Evolutionary conservation across 495 filamentous ascomycete species (phyloP).

Genomic region (Tuber umbilicatum): DNA sequence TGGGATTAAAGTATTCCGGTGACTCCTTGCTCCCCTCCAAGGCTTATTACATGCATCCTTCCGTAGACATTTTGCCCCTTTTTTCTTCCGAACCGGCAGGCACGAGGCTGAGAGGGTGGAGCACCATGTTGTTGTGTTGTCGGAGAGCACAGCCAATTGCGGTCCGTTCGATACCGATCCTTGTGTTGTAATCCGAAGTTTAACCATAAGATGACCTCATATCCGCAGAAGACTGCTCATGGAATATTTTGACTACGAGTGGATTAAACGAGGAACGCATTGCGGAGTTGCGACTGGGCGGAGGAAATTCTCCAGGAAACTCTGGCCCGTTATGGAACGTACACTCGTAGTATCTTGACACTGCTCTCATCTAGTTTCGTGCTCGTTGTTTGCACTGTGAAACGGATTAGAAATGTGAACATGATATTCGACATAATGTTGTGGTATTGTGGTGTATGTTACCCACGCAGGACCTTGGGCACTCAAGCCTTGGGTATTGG

Average conservation of each 20-base stretch:
- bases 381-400: not conserved
- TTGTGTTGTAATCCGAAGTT: not conserved
- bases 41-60: too few species aligned
- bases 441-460: not conserved
- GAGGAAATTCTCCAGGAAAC: not conserved
- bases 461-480: too few species aligned
- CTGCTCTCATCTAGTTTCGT: not conserved
- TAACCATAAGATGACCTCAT: not conserved
- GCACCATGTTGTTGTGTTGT: not conserved
- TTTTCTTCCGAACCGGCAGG: not conserved
- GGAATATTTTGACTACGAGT: not conserved
- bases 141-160: not conserved
- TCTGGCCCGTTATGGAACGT: not conserved
- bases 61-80: not conserved
- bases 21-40: too few species aligned
- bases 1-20: too few species aligned
- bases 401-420: not conserved
- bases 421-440: not conserved
- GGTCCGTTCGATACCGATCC: not conserved
- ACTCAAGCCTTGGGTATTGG: not conserved
- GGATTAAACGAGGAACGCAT: not conserved
- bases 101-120: not conserved
- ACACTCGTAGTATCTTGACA: not conserved
- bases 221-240: not conserved
- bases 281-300: not conserved